These are phyloP conservation scores for Trichoderma orchidacearum DNA, from an alignment of 495 filamentous ascomycete species.

Conservation along the genomic window DNA sequence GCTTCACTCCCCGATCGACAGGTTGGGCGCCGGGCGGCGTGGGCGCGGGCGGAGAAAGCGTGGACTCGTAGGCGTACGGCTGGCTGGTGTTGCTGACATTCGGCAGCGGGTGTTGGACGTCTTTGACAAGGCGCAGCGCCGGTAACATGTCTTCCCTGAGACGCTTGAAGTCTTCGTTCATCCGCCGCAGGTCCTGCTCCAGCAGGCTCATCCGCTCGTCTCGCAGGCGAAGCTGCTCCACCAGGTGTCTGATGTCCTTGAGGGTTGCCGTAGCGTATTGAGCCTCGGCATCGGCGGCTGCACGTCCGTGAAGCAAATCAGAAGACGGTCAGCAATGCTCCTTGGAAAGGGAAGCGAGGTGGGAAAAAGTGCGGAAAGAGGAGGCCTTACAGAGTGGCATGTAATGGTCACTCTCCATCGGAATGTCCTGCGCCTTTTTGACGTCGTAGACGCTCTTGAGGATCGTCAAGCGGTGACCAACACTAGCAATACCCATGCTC, in stretches of 20 bases:
- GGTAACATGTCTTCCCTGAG: slow-evolving; percentile 85
- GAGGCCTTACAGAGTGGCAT: slow-evolving; percentile 70
- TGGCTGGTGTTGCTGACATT: slow-evolving; percentile 24
- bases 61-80: slow-evolving; percentile 30
- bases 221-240: slow-evolving; percentile 70
- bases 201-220: slow-evolving; percentile 74
- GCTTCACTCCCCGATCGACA: slow-evolving; percentile 40
- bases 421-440: slow-evolving; percentile 82
- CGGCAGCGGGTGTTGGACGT: slow-evolving; percentile 78
- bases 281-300: slow-evolving; percentile 79
- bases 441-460: slow-evolving; percentile 90
- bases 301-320: background rate
- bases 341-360: too few species aligned
- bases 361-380: background rate
- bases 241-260: slow-evolving; percentile 79
- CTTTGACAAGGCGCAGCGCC: slow-evolving; percentile 77
- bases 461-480: slow-evolving; percentile 88
- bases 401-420: slow-evolving; percentile 85
- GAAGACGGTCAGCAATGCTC: slow-evolving; percentile 8
- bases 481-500: slow-evolving; percentile 82
- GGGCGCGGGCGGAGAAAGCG: slow-evolving; percentile 36
- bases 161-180: slow-evolving; percentile 73
- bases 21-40: slow-evolving; percentile 32
- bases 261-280: slow-evolving; percentile 76
- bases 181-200: slow-evolving; percentile 64